Percentiles rank a stretch among this genome's conserved stretches.
Evolutionary conservation across 192 early-diverging fungal genomes (phyloP).

Genomic region (Backusella sp.): DNA sequence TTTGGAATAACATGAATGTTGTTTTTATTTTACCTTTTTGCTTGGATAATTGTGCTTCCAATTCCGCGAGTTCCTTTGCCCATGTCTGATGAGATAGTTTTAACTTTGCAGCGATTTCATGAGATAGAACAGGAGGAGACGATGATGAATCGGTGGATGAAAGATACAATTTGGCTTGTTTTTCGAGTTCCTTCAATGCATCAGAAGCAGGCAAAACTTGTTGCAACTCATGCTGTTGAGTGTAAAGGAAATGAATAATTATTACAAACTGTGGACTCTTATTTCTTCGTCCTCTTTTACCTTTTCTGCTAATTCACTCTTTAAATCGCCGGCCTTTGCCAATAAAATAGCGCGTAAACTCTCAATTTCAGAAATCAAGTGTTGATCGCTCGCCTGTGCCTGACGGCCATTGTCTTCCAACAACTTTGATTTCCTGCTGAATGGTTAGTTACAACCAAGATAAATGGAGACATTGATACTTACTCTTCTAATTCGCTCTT

Average conservation of each 20-base stretch:
- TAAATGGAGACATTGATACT: neutral
- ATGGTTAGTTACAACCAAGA: neutral
- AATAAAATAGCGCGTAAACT: conserved; percentile 31
- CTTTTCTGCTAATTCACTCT: conserved; percentile 13
- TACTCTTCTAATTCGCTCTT: conserved; percentile 27
- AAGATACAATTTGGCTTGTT: conserved; percentile 28
- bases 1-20: neutral
- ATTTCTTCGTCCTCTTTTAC: neutral
- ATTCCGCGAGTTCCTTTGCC: conserved; percentile 23
- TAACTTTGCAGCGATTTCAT: conserved; percentile 19
- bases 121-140: conserved; percentile 2
- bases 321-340: conserved; percentile 31
- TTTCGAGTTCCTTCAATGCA: conserved; percentile 10
- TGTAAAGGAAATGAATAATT: neutral
- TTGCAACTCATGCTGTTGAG: neutral
- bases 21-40: conserved; percentile 21
- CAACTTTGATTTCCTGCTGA: conserved; percentile 25
- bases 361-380: conserved; percentile 24
- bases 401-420: conserved; percentile 29
- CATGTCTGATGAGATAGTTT: conserved; percentile 16
- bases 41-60: conserved; percentile 20
- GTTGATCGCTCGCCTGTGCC: conserved; percentile 20
- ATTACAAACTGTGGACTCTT: neutral
- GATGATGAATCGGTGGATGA: neutral
- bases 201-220: neutral